A percentile compares a stretch with the other conserved stretches of the same genome.
Conservation (phyloP, 768 basidiomycete genomes). For the Pisolithus marmoratus region DNA sequence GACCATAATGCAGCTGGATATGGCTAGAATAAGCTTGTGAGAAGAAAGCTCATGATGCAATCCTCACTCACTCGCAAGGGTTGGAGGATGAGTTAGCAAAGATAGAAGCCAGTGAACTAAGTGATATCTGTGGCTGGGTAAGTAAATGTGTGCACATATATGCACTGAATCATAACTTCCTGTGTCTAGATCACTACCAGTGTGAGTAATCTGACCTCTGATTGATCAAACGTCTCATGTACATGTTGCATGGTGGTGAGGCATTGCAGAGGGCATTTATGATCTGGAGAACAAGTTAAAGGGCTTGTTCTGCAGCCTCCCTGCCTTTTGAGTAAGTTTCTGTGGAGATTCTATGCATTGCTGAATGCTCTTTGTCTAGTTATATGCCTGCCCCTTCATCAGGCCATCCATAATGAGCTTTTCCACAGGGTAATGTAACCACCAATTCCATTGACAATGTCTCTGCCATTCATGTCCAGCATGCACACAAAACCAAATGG, state of each 20-base stretch:
- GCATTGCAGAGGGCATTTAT: neutral
- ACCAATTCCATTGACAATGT: neutral
- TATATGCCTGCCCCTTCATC: neutral
- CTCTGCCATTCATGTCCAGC: neutral
- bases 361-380: neutral
- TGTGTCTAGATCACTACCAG: neutral
- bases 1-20: neutral
- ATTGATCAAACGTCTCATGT: neutral
- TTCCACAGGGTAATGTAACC: neutral
- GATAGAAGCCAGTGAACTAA: neutral
- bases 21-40: neutral
- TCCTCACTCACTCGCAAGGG: neutral
- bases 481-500: too few species aligned
- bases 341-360: neutral
- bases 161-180: neutral
- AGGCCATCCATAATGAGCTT: neutral
- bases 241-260: neutral
- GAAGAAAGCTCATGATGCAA: neutral
- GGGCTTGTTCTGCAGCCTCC: neutral
- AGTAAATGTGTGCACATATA: neutral
- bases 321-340: neutral
- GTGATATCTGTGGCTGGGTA: neutral
- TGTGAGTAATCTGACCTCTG: neutral
- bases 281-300: neutral
- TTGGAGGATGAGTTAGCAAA: neutral